Evolutionary conservation across 2,329 filamentous ascomycete species (phyloP).

Genomic region (Trichoderma arundinaceum): DNA sequence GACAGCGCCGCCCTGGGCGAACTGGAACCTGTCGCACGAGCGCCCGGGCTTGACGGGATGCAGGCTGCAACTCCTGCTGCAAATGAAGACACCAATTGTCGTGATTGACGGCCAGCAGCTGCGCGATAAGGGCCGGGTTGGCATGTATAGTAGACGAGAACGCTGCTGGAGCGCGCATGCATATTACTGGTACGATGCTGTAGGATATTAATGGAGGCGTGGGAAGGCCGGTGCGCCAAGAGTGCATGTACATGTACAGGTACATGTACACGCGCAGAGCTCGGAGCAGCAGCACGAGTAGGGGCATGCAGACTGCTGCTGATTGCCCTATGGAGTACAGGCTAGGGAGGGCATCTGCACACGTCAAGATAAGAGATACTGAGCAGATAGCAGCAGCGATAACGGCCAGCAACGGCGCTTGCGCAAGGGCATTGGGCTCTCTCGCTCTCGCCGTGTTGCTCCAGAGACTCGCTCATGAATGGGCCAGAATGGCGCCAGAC

Average conservation of each 20-base stretch:
- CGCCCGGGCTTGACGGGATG: not conserved
- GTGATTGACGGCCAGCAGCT: conserved; percentile 9
- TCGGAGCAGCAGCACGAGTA: not conserved
- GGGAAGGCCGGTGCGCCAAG: conserved; percentile 5
- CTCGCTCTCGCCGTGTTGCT: not conserved
- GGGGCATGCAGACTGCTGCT: conserved; percentile 9
- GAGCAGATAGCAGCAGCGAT: conserved; percentile 8
- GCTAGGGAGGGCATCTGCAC: not conserved
- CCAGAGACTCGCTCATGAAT: conserved; percentile 6
- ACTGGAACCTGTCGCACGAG: too few species aligned
- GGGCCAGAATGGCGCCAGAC: conserved; percentile 22
- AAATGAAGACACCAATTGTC: conserved; percentile 11
- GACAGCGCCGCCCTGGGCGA: not conserved
- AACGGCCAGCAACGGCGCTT: conserved; percentile 7
- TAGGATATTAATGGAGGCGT: not conserved
- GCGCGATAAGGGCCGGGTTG: conserved; percentile 16
- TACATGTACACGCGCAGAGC: conserved; percentile 1
- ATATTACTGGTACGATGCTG: not conserved
- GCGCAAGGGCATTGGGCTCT: not conserved
- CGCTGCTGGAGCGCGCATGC: conserved; percentile 19
- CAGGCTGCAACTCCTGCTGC: not conserved
- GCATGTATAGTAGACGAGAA: not conserved
- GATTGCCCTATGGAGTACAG: not conserved
- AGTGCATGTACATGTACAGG: not conserved
- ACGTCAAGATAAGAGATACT: conserved; percentile 1